Conservation (phyloP, 257 asterid species). For the Solanum ahanhuiri region DNA sequence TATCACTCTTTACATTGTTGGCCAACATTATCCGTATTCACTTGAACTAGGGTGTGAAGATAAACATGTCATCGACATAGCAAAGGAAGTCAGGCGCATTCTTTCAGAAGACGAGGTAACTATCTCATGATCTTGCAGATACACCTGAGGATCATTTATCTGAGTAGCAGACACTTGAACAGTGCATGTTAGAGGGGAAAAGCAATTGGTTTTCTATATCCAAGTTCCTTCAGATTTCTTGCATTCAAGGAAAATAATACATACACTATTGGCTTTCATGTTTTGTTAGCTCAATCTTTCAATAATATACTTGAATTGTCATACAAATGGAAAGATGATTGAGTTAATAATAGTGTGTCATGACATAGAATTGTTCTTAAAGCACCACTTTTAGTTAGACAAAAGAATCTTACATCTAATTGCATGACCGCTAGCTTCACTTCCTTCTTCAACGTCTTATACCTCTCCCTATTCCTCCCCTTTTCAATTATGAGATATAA, state of each 20-base stretch:
- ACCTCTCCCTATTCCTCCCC: neutral
- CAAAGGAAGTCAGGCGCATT: constrained; percentile 67
- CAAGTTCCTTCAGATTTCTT: neutral
- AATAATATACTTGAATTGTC: neutral
- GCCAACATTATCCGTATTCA: neutral
- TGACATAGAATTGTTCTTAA: neutral
- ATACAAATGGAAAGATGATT: neutral
- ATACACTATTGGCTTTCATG: neutral
- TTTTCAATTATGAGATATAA: neutral
- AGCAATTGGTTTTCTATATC: neutral
- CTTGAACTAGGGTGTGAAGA: constrained; percentile 59
- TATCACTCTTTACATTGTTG: neutral
- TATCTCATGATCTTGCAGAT: neutral
- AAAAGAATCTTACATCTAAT: neutral
- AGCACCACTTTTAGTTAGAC: neutral
- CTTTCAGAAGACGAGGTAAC: constrained; percentile 15
- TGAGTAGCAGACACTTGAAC: neutral
- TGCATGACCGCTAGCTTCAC: neutral
- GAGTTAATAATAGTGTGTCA: neutral
- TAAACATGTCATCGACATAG: constrained; percentile 60
- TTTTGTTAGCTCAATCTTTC: neutral
- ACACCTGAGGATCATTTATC: neutral
- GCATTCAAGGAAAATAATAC: neutral
- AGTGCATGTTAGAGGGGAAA: neutral
- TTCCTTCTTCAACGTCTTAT: neutral